phyloP scores from a whole-genome alignment of 768 basidiomycete genomes.

The Russula brevipes region DNA sequence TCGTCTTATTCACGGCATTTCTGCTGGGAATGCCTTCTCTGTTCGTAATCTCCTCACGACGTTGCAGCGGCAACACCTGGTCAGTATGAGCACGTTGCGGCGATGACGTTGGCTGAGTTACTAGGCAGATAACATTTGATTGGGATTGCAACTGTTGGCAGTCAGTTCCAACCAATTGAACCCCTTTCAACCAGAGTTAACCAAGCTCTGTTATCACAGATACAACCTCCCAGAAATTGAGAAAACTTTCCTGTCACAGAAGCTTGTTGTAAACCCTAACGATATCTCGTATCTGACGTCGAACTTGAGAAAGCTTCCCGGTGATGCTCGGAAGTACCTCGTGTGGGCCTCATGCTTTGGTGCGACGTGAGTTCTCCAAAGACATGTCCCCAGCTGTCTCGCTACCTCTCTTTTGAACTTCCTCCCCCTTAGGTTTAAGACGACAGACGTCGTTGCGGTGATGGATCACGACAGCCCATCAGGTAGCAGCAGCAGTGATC shows the following conservation, averaged over 20 bases:
- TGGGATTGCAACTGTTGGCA: constrained; percentile 64
- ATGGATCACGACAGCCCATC: constrained; percentile 68
- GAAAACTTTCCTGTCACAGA: constrained; percentile 47
- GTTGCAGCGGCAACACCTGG: constrained; percentile 58
- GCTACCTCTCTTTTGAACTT: not conserved
- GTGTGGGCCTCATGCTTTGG: constrained; percentile 72
- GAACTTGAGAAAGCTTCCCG: constrained; percentile 55
- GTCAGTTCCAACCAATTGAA: constrained; percentile 35
- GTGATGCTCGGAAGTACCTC: constrained; percentile 61
- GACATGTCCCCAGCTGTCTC: not conserved
- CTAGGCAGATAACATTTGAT: constrained; percentile 53
- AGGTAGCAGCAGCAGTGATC: constrained; percentile 49
- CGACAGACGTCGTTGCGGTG: constrained; percentile 65
- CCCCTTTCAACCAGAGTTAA: not conserved
- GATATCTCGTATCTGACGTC: constrained; percentile 57
- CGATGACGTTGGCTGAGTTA: constrained; percentile 8
- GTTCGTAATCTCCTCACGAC: constrained; percentile 59
- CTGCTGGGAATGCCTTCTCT: constrained; percentile 67
- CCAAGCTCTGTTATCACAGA: constrained; percentile 29
- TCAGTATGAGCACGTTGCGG: constrained; percentile 32
- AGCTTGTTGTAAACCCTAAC: constrained; percentile 49
- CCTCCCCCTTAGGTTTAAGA: constrained; percentile 50
- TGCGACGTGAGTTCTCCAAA: constrained; percentile 46
- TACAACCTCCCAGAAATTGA: constrained; percentile 56
- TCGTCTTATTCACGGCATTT: constrained; percentile 49